Conservation (phyloP, 2,329 filamentous ascomycete genomes). For the Juglanconis juglandina region DNA sequence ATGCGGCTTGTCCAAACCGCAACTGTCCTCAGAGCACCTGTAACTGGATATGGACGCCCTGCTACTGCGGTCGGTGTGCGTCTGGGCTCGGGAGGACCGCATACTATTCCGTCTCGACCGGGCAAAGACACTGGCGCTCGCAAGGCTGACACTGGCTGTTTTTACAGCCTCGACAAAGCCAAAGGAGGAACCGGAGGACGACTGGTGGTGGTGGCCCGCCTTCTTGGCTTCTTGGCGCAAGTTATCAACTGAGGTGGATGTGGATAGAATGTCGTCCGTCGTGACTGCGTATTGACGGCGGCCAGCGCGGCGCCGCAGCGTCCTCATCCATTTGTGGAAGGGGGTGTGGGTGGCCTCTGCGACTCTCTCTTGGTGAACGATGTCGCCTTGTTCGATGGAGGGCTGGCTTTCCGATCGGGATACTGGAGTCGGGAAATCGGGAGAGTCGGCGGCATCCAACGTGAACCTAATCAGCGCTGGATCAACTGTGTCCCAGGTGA, state of each 20-base stretch:
- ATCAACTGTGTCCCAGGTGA: constrained; percentile 15
- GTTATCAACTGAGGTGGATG: constrained; percentile 26
- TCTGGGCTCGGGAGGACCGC: constrained; percentile 53
- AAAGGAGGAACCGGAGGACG: constrained; percentile 71
- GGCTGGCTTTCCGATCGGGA: neutral
- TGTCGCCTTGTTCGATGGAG: neutral
- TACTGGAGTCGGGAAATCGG: neutral
- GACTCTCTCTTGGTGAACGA: neutral
- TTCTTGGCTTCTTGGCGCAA: constrained; percentile 14
- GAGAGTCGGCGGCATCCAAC: constrained; percentile 9
- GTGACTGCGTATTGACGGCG: constrained; percentile 37
- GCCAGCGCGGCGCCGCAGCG: constrained; percentile 56
- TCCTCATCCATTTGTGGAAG: constrained; percentile 73
- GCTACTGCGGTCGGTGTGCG: constrained; percentile 61
- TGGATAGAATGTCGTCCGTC: constrained; percentile 30
- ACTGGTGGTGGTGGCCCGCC: constrained; percentile 45
- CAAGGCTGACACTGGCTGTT: constrained; percentile 75
- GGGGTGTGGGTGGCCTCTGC: constrained; percentile 32
- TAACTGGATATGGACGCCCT: constrained; percentile 56
- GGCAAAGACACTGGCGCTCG: constrained; percentile 65
- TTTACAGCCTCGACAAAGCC: constrained; percentile 77
- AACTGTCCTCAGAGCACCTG: constrained; percentile 65
- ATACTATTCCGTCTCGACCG: constrained; percentile 53
- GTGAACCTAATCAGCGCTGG: constrained; percentile 15
- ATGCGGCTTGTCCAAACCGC: constrained; percentile 52